A percentile compares a stretch with the other conserved stretches of the same genome.
These are phyloP conservation scores for Sphaerobolus stellatus DNA, from an alignment of 1,284 basidiomycete genomes.

Conservation along the genomic window DNA sequence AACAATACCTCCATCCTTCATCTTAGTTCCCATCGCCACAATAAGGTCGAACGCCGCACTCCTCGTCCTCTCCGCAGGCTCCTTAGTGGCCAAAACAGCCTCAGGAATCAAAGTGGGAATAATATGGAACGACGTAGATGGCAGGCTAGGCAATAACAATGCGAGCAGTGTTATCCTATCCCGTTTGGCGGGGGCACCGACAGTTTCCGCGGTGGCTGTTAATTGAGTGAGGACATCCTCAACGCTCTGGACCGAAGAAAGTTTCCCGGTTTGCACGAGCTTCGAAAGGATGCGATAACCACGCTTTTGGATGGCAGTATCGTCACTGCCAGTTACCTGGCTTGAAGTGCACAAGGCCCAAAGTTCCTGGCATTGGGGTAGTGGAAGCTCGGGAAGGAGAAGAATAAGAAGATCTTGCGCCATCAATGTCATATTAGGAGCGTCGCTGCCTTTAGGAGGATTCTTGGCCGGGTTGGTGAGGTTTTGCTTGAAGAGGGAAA, in stretches of 20 bases:
- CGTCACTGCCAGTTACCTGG: conserved; percentile 66
- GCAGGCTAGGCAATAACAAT: conserved; percentile 71
- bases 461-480: conserved; percentile 40
- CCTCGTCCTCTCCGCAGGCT: conserved; percentile 92
- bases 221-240: conserved; percentile 63
- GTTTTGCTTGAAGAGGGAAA: conserved; percentile 74
- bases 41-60: conserved; percentile 89
- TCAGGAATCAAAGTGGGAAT: conserved; percentile 92
- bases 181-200: conserved; percentile 88
- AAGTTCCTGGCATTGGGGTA: conserved; percentile 57
- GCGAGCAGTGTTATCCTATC: conserved; percentile 83
- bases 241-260: conserved; percentile 44
- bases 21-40: conserved; percentile 90
- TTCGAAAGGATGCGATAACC: conserved; percentile 87
- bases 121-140: conserved; percentile 74
- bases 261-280: conserved; percentile 62
- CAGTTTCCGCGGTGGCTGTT: conserved; percentile 61
- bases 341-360: conserved; percentile 62
- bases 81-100: conserved; percentile 96
- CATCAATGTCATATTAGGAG: conserved; percentile 64
- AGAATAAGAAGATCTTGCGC: conserved; percentile 90
- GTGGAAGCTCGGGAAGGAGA: conserved; percentile 76
- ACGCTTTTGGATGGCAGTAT: conserved; percentile 94
- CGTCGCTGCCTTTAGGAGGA: conserved; percentile 37
- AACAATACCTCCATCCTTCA: conserved; percentile 85